Conservation (phyloP, 768 basidiomycete species). For the Crepidotus variabilis region DNA sequence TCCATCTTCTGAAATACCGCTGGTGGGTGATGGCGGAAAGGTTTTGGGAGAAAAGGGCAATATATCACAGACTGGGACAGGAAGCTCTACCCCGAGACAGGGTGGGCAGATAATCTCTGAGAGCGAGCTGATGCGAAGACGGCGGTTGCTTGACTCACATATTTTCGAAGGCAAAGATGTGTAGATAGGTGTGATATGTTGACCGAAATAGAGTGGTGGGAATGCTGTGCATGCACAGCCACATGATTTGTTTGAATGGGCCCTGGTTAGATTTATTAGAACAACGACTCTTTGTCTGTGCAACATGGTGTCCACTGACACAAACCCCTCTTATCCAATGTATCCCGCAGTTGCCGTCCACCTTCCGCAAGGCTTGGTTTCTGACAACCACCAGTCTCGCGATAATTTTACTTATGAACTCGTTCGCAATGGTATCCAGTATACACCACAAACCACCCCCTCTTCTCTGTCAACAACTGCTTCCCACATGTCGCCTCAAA, state of each 20-base stretch:
- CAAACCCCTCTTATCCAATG: slow-evolving; percentile 26
- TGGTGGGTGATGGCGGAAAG: slow-evolving; percentile 3
- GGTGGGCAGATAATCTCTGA: slow-evolving; percentile 73
- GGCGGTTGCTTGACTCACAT: slow-evolving; percentile 73
- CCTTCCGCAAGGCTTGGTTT: slow-evolving; percentile 39
- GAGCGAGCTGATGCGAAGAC: slow-evolving; percentile 72
- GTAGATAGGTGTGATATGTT: slow-evolving; percentile 8
- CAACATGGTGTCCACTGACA: slow-evolving; percentile 33
- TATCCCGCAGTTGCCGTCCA: slow-evolving; percentile 37
- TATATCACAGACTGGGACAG: not conserved
- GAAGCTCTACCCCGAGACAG: slow-evolving; percentile 29
- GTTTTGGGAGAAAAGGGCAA: slow-evolving; percentile 3
- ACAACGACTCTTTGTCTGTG: slow-evolving; percentile 17
- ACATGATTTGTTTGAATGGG: slow-evolving; percentile 17
- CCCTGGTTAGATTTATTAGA: slow-evolving; percentile 7
- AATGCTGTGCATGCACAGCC: slow-evolving; percentile 34
- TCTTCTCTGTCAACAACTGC: slow-evolving; percentile 22
- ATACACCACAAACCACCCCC: slow-evolving; percentile 20
- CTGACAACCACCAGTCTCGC: slow-evolving; percentile 35
- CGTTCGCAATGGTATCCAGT: slow-evolving; percentile 35
- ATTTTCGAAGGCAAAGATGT: slow-evolving; percentile 42
- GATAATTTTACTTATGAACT: slow-evolving; percentile 38
- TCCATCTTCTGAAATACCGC: not conserved
- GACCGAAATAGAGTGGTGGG: slow-evolving; percentile 13
- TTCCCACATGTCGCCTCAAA: slow-evolving; percentile 12